A percentile compares a stretch with the other conserved stretches of the same genome.
Conservation (phyloP, 345 rosid genomes). For the Brassica carinata region DNA sequence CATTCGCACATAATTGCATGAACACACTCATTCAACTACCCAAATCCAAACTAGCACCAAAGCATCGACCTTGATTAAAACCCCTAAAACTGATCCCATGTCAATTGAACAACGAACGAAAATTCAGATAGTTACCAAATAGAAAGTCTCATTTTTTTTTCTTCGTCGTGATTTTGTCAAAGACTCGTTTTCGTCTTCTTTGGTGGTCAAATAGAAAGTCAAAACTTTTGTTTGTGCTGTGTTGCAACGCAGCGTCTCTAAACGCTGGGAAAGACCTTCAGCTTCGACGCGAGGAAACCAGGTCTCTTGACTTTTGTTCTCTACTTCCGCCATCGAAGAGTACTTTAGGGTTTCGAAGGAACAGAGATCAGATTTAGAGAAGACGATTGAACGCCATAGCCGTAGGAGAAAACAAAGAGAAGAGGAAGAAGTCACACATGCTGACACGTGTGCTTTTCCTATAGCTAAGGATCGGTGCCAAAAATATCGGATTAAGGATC, state of each 20-base stretch:
- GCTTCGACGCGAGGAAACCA: no score
- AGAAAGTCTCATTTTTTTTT: background rate
- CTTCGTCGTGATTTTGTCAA: constrained; percentile 15
- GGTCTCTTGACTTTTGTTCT: no score
- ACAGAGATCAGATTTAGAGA: no score
- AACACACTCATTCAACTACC: background rate
- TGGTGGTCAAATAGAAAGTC: constrained; percentile 34
- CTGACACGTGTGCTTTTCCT: no score
- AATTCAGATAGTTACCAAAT: background rate
- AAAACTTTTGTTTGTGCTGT: background rate
- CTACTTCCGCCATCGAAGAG: no score
- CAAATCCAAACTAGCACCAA: background rate
- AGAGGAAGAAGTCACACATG: no score
- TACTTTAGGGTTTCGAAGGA: no score
- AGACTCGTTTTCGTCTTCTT: constrained; percentile 20
- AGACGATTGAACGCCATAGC: no score
- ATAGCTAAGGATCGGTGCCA: no score
- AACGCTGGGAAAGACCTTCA: no score
- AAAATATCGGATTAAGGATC: no score
- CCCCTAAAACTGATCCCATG: background rate
- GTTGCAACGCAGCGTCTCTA: background rate
- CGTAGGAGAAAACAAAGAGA: no score
- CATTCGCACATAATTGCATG: background rate
- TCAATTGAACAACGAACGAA: background rate
- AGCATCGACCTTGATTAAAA: background rate